These are phyloP conservation scores for Lodderomyces pseudojiufengensis DNA, from an alignment of 1,139 yeast genomes.

Conservation along the genomic window DNA sequence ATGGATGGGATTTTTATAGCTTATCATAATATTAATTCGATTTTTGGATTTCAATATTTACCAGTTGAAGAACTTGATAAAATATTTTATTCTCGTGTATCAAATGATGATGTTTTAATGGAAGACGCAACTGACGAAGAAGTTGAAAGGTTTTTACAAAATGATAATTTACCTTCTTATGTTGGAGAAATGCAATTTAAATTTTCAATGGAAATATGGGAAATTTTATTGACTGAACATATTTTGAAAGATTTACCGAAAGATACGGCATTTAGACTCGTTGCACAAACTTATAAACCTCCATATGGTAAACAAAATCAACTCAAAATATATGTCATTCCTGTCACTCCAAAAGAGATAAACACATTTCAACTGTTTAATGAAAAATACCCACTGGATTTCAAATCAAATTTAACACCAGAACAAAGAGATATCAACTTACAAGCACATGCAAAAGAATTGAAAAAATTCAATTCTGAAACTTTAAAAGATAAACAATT, in stretches of 20 bases:
- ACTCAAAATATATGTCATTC: conserved; percentile 31
- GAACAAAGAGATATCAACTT: conserved; percentile 19
- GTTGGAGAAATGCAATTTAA: conserved; percentile 75
- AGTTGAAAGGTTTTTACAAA: conserved; percentile 17
- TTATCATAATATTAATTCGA: conserved; percentile 74
- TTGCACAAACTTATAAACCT: conserved; percentile 10
- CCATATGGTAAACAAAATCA: conserved; percentile 11
- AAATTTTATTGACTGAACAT: conserved; percentile 41
- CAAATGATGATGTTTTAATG: conserved; percentile 10
- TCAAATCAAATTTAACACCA: conserved; percentile 17
- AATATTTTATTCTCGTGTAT: conserved; percentile 26
- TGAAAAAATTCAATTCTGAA: conserved; percentile 17
- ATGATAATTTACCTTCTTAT: conserved; percentile 35
- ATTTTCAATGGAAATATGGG: conserved; percentile 57
- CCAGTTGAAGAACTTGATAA: conserved; percentile 71
- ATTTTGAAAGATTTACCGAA: conserved; percentile 27
- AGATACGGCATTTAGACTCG: conserved; percentile 27
- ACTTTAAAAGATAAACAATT: conserved; percentile 7
- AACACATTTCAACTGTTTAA: conserved; percentile 25
- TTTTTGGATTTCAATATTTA: conserved; percentile 89
- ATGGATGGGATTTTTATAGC: conserved; percentile 97
- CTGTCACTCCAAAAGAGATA: conserved; percentile 25
- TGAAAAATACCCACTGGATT: conserved; percentile 22
- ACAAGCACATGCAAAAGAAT: conserved; percentile 18
- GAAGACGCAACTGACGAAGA: conserved; percentile 11